Evolutionary conservation across 192 early-diverging fungal species (phyloP), one percentile per base, ranked within the genome.

Genomic region (Umbelopsis isabellina): DNA sequence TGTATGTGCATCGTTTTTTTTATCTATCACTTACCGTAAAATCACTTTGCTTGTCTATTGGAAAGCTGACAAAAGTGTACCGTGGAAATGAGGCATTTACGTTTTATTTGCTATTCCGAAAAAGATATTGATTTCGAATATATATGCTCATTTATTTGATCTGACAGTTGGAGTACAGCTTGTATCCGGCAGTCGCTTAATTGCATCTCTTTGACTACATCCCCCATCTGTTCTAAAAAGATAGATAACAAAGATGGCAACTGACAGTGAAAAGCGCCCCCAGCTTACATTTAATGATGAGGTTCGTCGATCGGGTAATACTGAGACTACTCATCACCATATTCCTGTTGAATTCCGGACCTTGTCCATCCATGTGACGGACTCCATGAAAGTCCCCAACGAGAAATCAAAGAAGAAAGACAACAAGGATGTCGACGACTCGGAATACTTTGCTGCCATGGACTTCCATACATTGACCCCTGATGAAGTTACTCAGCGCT

Each of bases 281-380:
- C 68, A 53, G 20, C 22, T 70, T 21, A 51, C 49, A 55, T 70
- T 70, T 30, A 20, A 49, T 1, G 68, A 70, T 7, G 52, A 66
- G 16, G 50, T 49, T 70, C 50, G 68, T 37, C 41, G 68, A 44
- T 16, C 47, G 33, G 23, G 11, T 49, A n/a, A 9, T 10, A 4
- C 33, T 20, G 68, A 70, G 45, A 35, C 50, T 18, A 35, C 18
- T 21, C 51, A 70, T 58, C 37, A 53, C 6, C 47, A 70, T 20
- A 71, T 76, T 23, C 81, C 81, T 20, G 79, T 82, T 65, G 77
- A 79, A 41, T 82, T 79, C 49, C 77, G 81, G 11, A 82, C 81
- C 18, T 55, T 82, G 13, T 82, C 81, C 4, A 72, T 82, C 7
- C 71, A 79, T 44, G 77, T 82, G 15, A 79, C 77, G 49, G 77